A percentile compares a stretch with the other conserved stretches of the same genome.
These are phyloP conservation scores for Malassezia obtusa DNA, from an alignment of 1,284 basidiomycete species.

Conservation along the genomic window DNA sequence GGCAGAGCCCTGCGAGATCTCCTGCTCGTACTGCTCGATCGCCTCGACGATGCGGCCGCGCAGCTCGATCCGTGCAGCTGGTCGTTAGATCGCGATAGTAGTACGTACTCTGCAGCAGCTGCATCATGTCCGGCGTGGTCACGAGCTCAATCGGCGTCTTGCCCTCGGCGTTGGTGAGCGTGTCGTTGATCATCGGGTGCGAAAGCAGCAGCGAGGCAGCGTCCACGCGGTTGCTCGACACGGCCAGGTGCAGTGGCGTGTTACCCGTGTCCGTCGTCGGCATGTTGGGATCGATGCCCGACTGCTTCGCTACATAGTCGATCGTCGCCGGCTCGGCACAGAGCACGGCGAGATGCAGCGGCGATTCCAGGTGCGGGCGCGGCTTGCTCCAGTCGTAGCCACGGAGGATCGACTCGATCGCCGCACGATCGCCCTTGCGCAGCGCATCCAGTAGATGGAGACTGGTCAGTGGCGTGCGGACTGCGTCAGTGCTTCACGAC, in stretches of 20 bases:
- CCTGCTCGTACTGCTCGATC: constrained; percentile 51
- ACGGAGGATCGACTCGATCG: constrained; percentile 43
- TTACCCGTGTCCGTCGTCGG: constrained; percentile 53
- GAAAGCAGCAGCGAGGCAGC: constrained; percentile 52
- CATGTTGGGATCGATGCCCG: constrained; percentile 51
- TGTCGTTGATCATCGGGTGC: constrained; percentile 69
- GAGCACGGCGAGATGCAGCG: constrained; percentile 73
- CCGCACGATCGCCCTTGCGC: constrained; percentile 27
- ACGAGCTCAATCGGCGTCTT: constrained; percentile 66
- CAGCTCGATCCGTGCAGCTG: constrained; percentile 70
- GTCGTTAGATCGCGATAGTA: not conserved
- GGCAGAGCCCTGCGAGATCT: constrained; percentile 29
- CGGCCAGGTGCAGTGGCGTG: constrained; percentile 77
- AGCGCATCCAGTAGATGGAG: constrained; percentile 71
- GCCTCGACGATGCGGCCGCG: constrained; percentile 67
- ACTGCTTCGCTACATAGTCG: constrained; percentile 61
- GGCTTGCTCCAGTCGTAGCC: constrained; percentile 2
- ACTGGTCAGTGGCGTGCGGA: constrained; percentile 52
- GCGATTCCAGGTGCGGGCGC: constrained; percentile 42
- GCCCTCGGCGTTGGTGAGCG: constrained; percentile 61
- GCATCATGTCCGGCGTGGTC: constrained; percentile 57
- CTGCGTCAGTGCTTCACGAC: not conserved
- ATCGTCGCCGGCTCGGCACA: constrained; percentile 59
- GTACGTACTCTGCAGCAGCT: constrained; percentile 63
- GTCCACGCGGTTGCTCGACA: constrained; percentile 68